Conservation (phyloP, 148 eudicot genomes). For the Rhododendron kiyosumense region DNA sequence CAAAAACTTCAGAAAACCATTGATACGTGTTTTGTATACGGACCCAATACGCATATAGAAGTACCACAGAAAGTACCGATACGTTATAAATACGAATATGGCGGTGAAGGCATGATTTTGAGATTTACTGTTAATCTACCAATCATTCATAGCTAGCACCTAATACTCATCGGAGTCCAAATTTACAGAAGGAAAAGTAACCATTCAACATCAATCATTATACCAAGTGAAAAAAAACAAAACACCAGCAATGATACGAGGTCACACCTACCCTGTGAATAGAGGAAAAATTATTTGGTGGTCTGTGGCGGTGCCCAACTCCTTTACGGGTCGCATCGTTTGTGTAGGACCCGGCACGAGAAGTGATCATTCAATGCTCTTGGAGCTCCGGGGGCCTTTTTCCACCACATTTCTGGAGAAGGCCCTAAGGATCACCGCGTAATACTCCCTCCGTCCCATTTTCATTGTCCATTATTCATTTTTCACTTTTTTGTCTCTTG, state of each 20-base stretch:
- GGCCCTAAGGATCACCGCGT: too few species aligned
- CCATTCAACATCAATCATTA: neutral
- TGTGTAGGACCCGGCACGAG: too few species aligned
- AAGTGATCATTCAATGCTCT: too few species aligned
- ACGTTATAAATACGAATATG: neutral
- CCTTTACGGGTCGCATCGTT: neutral
- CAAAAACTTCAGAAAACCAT: too few species aligned
- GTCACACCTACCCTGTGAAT: neutral
- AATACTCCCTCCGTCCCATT: too few species aligned
- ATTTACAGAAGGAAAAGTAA: neutral
- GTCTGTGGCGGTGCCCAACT: neutral
- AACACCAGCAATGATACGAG: neutral
- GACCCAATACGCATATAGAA: neutral
- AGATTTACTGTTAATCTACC: neutral
- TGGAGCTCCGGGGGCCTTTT: neutral
- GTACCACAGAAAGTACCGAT: neutral
- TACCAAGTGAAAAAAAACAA: neutral
- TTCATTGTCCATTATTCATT: too few species aligned
- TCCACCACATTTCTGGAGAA: too few species aligned
- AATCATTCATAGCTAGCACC: neutral
- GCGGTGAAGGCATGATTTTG: neutral
- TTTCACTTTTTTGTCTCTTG: too few species aligned
- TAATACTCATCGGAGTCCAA: neutral
- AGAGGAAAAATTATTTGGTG: neutral
- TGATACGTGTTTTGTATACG: neutral